A percentile compares a stretch with the other conserved stretches of the same genome.
Conservation (phyloP, 2,329 filamentous ascomycete species). For the Hortaea sp. region DNA sequence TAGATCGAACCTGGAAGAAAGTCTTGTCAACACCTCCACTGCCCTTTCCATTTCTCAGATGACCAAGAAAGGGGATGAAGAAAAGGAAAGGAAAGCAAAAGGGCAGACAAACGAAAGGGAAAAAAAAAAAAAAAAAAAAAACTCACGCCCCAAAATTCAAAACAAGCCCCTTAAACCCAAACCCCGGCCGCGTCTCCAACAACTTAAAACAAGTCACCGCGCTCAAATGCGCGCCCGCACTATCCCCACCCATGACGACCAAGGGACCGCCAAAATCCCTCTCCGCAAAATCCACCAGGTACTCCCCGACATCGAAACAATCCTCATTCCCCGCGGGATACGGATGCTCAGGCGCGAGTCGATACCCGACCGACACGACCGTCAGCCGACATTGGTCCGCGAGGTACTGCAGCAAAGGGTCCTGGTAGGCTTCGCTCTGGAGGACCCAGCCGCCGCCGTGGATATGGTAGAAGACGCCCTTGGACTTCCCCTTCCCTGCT, state of each 20-base stretch:
- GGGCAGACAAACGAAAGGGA: not conserved
- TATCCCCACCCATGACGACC: slow-evolving; percentile 38
- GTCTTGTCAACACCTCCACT: no score
- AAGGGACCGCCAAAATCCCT: slow-evolving; percentile 32
- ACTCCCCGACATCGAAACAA: slow-evolving; percentile 47
- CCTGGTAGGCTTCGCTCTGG: slow-evolving; percentile 33
- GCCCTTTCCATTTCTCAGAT: no score
- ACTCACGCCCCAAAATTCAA: slow-evolving; percentile 41
- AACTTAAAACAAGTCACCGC: slow-evolving; percentile 40
- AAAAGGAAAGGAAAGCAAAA: no score
- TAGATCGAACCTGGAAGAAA: slow-evolving; percentile 32
- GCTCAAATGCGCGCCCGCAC: slow-evolving; percentile 43
- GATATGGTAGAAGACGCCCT: slow-evolving; percentile 39
- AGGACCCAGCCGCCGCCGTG: slow-evolving; percentile 43
- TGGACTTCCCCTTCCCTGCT: not conserved
- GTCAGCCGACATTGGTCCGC: slow-evolving; percentile 40
- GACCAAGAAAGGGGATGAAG: no score
- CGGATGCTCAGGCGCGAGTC: slow-evolving; percentile 50
- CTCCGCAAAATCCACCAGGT: slow-evolving; percentile 40
- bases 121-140: not conserved
- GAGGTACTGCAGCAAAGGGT: slow-evolving; percentile 39
- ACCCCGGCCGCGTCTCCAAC: slow-evolving; percentile 27
- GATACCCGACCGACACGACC: slow-evolving; percentile 48
- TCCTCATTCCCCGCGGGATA: slow-evolving; percentile 47
- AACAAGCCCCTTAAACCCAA: slow-evolving; percentile 40